phyloP scores from a whole-genome alignment of 1,139 yeast genomes.

The Yamadazyma jaroonii region DNA sequence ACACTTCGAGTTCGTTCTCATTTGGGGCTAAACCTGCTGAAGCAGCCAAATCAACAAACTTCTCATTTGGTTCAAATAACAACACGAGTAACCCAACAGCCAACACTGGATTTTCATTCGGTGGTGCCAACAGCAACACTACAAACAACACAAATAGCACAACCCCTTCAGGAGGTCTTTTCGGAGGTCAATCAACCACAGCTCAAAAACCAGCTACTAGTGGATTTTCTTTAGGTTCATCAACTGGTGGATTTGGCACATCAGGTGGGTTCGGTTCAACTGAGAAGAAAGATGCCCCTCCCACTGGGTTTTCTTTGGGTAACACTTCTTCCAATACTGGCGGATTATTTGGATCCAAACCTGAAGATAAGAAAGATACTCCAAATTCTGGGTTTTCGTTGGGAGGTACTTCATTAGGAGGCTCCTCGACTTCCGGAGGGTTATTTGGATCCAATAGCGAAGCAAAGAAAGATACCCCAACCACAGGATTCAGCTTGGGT shows the following conservation, averaged over 20 bases:
- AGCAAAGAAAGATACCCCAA: constrained; percentile 13
- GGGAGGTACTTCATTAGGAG: constrained; percentile 20
- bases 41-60: constrained; percentile 4
- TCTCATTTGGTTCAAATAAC: constrained; percentile 4
- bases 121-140: constrained; percentile 1
- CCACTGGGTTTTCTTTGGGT: constrained; percentile 16
- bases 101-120: constrained; percentile 5
- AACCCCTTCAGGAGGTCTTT: constrained; percentile 18
- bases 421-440: constrained; percentile 24
- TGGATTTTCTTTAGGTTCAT: constrained; percentile 8
- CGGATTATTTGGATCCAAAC: constrained; percentile 18
- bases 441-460: constrained; percentile 19
- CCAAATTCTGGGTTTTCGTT: constrained; percentile 15
- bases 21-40: constrained; percentile 7
- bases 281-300: constrained; percentile 20
- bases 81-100: background rate
- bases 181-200: constrained; percentile 24
- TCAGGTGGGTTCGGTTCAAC: constrained; percentile 15
- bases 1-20: constrained; percentile 1
- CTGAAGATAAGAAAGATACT: constrained; percentile 17
- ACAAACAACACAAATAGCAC: background rate
- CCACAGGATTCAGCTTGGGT: constrained; percentile 16
- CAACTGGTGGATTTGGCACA: constrained; percentile 14
- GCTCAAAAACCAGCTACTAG: constrained; percentile 4
- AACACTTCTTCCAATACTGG: constrained; percentile 11